Conservation (phyloP, 1,284 basidiomycete species). For the Tylopilus sp. region DNA sequence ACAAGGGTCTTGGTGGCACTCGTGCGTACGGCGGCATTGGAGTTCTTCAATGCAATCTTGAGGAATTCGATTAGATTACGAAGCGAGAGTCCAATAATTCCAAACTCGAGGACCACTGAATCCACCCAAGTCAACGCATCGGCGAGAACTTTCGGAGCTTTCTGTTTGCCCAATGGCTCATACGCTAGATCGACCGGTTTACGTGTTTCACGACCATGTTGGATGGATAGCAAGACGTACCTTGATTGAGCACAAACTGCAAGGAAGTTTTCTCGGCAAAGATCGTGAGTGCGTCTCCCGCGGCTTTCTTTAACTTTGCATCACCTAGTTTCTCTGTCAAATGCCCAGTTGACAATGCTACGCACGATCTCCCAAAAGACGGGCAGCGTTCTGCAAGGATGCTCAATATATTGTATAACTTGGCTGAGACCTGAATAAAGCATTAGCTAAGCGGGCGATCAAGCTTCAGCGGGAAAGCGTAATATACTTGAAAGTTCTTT, state of each 20-base stretch:
- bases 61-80: conserved; percentile 88
- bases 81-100: conserved; percentile 82
- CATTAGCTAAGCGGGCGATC: conserved; percentile 8
- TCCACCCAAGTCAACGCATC: conserved; percentile 93
- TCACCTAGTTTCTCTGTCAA: conserved; percentile 96
- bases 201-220: conserved; percentile 11
- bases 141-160: conserved; percentile 95
- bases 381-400: conserved; percentile 77
- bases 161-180: conserved; percentile 88
- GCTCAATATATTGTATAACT: conserved; percentile 76
- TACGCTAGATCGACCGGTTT: conserved; percentile 57
- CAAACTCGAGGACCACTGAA: conserved; percentile 87
- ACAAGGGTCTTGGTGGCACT: conserved; percentile 95
- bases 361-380: conserved; percentile 82
- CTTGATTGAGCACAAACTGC: conserved; percentile 92
- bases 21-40: conserved; percentile 91
- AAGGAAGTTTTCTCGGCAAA: conserved; percentile 94
- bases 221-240: conserved; percentile 41
- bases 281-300: conserved; percentile 79
- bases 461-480: conserved; percentile 8
- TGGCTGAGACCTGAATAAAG: conserved; percentile 71
- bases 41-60: conserved; percentile 84
- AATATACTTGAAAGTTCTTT: conserved; percentile 92
- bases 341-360: conserved; percentile 81
- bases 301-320: conserved; percentile 94